A percentile compares a stretch with the other conserved stretches of the same genome.
Evolutionary conservation across 371 early-diverging fungal species (phyloP).

Genomic region (Mortierella sp.): DNA sequence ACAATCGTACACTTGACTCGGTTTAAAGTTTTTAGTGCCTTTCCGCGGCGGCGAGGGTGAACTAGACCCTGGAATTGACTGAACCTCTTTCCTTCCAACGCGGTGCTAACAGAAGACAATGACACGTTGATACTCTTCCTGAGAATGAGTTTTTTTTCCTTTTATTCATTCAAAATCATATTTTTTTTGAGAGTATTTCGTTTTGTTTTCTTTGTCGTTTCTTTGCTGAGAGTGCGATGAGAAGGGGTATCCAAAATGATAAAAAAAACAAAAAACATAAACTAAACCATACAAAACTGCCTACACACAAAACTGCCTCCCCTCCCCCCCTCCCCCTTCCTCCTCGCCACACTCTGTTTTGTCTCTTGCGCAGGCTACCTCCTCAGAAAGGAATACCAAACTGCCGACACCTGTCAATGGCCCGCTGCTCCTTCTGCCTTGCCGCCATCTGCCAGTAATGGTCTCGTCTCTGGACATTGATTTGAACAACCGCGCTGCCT

Average conservation of each 20-base stretch:
- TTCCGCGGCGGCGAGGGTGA: background rate
- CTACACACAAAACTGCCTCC: background rate
- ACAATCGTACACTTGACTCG: background rate
- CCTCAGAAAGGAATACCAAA: slow-evolving; percentile 39
- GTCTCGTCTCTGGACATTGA: slow-evolving; percentile 32
- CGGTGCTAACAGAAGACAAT: too few relatives aligned
- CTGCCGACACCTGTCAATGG: slow-evolving; percentile 30
- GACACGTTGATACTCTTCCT: too few relatives aligned
- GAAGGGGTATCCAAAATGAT: slow-evolving; percentile 7
- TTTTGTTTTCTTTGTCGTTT: background rate
- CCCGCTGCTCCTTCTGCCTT: slow-evolving; percentile 39
- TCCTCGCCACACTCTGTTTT: background rate
- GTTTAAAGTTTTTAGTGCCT: background rate
- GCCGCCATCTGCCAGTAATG: slow-evolving; percentile 54
- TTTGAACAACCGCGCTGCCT: slow-evolving; percentile 44
- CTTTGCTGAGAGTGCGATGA: slow-evolving; percentile 2
- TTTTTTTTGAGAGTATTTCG: background rate
- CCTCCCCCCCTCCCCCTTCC: background rate
- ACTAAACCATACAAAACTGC: background rate
- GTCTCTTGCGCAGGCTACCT: background rate
- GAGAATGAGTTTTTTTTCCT: too few relatives aligned
- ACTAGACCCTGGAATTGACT: background rate
- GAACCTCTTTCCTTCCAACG: background rate
- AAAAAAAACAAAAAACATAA: background rate
- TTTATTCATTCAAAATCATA: background rate